Base-by-base conservation (phyloP, 176 grass and related monocot genomes). In the Cymbopogon citratus region DNA sequence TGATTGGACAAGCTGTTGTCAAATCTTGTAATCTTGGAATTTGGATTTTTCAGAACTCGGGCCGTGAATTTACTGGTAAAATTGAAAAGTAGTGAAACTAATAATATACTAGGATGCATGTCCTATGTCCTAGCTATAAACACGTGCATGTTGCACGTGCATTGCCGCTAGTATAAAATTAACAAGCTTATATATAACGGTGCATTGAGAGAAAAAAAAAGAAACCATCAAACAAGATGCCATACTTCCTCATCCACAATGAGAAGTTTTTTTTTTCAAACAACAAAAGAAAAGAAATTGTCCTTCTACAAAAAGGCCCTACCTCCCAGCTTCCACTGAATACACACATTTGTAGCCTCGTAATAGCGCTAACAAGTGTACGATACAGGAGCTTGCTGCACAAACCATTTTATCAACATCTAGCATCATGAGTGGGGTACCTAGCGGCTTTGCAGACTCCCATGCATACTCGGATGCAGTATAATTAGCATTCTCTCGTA, bases 321-420 rank as follows among this genome's bases (percentile, higher is more conserved):
- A 99, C 96, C 96, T 95, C 96, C 96, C 96, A 99, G 87, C 87
- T 99, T 74, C 96, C 89, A 71, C 92, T 99, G 78, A 99, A 99
- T 63, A 92, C 92, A 95, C 96, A 99, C 66, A 89, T 91, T 80
- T 99, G 96, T 67, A 99, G 96, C 40, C 96, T 91, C 25, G 96
- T 99, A 59, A 99, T 78, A 60, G 96, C 96, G 15, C 96, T 92
- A 63, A 91, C 92, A 89, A 99, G 96, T n/a, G 96, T 99, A 87
- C 92, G 96, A 82, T 99, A 56, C 96, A 88, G 23, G 92, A 99
- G 78, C 96, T 99, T 51, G 96, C 96, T 78, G 96, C 96, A 72
- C 92, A 91, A 87, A 99, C 96, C 96, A 99, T 99, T 93, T 99
- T 99, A 82, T 99, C 96, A 85, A 87, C 85, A 90, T 99, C 96